These are phyloP conservation scores for Malassezia slooffiae DNA, from an alignment of 1,284 basidiomycete genomes.

Conservation along the genomic window DNA sequence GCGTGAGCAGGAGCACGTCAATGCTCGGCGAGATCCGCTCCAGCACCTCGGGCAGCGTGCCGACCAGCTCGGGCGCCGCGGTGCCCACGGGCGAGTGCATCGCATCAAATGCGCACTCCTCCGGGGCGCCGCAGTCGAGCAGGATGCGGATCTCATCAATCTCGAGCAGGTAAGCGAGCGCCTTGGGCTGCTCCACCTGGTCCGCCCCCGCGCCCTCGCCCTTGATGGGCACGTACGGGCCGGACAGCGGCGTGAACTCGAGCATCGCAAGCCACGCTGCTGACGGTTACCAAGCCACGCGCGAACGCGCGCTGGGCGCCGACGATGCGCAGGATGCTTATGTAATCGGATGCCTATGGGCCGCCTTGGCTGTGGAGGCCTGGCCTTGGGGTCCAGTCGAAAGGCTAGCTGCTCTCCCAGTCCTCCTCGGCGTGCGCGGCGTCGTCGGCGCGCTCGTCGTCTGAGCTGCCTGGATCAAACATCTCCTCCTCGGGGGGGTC, in stretches of 20 bases:
- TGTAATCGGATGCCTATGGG: too few species aligned
- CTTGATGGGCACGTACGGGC: slow-evolving; percentile 20
- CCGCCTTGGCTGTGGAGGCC: too few species aligned
- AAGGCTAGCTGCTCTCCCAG: too few species aligned
- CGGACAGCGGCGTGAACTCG: slow-evolving; percentile 31
- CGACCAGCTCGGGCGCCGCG: background rate
- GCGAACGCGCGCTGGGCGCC: too few species aligned
- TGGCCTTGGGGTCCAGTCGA: too few species aligned
- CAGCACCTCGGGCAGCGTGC: slow-evolving; percentile 8
- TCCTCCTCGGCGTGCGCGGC: too few species aligned
- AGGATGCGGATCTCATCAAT: slow-evolving; percentile 88
- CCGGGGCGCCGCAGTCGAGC: slow-evolving; percentile 67
- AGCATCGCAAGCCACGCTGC: too few species aligned
- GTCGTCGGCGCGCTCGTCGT: too few species aligned
- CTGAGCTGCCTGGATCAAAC: too few species aligned
- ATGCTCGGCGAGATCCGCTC: slow-evolving; percentile 55
- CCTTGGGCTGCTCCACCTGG: slow-evolving; percentile 30
- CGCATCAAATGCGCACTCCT: slow-evolving; percentile 31
- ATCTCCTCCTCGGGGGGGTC: too few species aligned
- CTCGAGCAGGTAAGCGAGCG: slow-evolving; percentile 64
- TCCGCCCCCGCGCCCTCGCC: slow-evolving; percentile 9
- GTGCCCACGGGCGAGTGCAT: background rate
- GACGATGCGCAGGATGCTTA: too few species aligned
- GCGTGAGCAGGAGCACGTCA: slow-evolving; percentile 79
- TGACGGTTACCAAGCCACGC: too few species aligned